Evolutionary conservation across 73 alveolate genomes (phyloP).

Genomic region (Uronychia binucleata): DNA sequence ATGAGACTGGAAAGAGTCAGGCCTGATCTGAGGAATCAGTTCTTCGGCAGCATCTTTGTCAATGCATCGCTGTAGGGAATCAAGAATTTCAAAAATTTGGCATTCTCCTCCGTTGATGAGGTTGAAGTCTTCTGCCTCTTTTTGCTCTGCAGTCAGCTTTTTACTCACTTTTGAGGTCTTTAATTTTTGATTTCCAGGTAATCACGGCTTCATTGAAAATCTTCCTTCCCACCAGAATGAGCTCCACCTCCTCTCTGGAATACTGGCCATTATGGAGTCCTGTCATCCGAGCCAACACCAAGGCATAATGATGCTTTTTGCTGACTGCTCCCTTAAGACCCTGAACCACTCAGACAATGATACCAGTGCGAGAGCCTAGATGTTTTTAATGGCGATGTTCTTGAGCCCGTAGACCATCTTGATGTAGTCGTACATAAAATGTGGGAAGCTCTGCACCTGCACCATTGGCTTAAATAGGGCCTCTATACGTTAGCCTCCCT

Average conservation of each 20-base stretch:
- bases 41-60: constrained; percentile 33
- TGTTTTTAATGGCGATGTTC: constrained; percentile 26
- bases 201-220: constrained; percentile 7
- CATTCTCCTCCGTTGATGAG: constrained; percentile 22
- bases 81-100: constrained; percentile 5
- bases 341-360: too few relatives aligned
- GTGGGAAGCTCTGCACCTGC: constrained; percentile 8
- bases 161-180: not conserved
- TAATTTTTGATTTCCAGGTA: constrained; percentile 25
- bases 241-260: constrained; percentile 17
- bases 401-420: constrained; percentile 39
- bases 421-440: constrained; percentile 28
- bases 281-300: not conserved
- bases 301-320: constrained; percentile 1
- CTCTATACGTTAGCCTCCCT: not conserved
- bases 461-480: not conserved
- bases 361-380: not conserved
- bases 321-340: constrained; percentile 1
- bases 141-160: constrained; percentile 13
- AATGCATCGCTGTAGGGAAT: not conserved
- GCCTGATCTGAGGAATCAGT: constrained; percentile 15
- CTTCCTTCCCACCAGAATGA: constrained; percentile 6
- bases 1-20: constrained; percentile 7
- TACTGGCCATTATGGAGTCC: constrained; percentile 4
- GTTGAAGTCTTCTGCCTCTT: not conserved